Evolutionary conservation across 768 basidiomycete species (phyloP), one percentile per base, ranked within the genome.

Genomic region (Amanita inopinata): DNA sequence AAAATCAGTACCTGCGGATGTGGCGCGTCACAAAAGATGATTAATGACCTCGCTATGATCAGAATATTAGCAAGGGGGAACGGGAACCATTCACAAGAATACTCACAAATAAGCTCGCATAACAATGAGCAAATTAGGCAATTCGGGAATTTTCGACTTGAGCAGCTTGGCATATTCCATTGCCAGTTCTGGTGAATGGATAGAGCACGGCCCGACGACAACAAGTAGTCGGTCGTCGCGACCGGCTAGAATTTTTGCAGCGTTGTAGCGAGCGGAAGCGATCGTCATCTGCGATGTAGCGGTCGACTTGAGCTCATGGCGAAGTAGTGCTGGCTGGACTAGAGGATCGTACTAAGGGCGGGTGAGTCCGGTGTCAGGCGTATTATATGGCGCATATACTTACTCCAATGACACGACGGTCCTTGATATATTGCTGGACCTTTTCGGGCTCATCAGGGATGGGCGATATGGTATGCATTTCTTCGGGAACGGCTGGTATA

Each of bases 61-160:
- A 41, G 45, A 32, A 33, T 53, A 12, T 33, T 5, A 11, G 44
- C 25, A 37, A 43, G 24, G 37, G 40, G 37, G 31, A 6, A 37
- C n/a, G n/a, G 19, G 28, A 41, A 4, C 49, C 19, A 47, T 46
- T 15, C 30, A 38, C 41, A 33, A 43, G 40, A 20, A 18, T 28
- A 11, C 90, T 60, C 56, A 93, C 90, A 88, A 97, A 74, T 98
- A 98, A 43, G 89, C 82, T 31, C 96, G 77, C 96, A 99, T 99
- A 61, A 98, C 65, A 56, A 99, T 84, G 54, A 86, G 70, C 38
- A 99, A 70, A 53, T 92, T 86, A 40, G 69, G 70, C 75, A 79
- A 83, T 14, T 69, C 61, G 12, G 73, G 66, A 33, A 82, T 71
- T 63, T 80, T 83, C 3, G 63, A 67, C 57, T 74, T 84, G 56